Conservation (phyloP, 441 rosid genomes). For the Corymbia calophylla region DNA sequence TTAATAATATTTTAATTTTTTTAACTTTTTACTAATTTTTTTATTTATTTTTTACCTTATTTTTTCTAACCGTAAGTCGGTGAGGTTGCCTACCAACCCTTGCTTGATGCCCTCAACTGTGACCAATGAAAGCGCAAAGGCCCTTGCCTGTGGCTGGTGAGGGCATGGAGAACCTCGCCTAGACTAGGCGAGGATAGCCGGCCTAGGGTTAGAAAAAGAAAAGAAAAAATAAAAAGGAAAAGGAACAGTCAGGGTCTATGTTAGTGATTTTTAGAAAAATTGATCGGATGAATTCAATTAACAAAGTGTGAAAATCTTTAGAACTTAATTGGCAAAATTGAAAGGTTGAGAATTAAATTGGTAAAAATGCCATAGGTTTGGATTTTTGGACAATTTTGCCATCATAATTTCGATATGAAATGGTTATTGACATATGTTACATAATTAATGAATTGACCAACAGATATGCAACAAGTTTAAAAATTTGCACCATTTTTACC, state of each 20-base stretch:
- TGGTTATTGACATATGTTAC: neutral
- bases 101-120: too few species aligned
- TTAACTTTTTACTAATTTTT: accelerated
- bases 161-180: neutral
- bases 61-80: neutral
- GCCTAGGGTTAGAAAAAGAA: neutral
- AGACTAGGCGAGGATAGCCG: neutral
- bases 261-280: too few species aligned
- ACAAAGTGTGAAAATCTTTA: too few species aligned
- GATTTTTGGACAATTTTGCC: neutral
- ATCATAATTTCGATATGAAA: neutral
- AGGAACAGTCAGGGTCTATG: too few species aligned
- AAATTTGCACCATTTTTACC: neutral
- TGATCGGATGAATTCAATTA: neutral
- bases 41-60: too few species aligned
- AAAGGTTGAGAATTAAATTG: too few species aligned
- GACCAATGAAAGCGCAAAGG: neutral
- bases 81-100: too few species aligned
- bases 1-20: too few species aligned
- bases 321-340: too few species aligned
- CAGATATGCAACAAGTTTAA: neutral
- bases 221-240: neutral
- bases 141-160: neutral
- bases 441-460: neutral
- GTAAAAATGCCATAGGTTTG: neutral